Evolutionary conservation across 1,139 yeast species (phyloP).

Genomic region (Suhomyces anneliseae): DNA sequence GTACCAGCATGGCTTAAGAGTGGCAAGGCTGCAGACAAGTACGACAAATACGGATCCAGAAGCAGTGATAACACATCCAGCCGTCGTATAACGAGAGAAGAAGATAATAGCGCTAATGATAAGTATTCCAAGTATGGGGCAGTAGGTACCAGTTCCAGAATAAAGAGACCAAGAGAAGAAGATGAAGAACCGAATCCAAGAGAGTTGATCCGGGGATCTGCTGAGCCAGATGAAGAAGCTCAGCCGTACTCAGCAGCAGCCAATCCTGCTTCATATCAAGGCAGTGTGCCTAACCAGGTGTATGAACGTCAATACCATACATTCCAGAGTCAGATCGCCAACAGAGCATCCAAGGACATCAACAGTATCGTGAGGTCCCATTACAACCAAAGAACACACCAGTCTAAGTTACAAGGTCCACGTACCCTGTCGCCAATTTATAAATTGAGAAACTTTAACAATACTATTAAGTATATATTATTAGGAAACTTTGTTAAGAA

Average conservation of each 20-base stretch:
- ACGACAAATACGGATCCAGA: conserved; percentile 40
- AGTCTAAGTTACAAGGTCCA: conserved; percentile 57
- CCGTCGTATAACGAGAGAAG: conserved; percentile 11
- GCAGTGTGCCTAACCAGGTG: conserved; percentile 6
- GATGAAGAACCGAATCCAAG: conserved; percentile 14
- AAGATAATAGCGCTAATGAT: conserved; percentile 10
- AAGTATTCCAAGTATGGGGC: conserved; percentile 34
- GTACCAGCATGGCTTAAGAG: conserved; percentile 46
- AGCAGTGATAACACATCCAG: not conserved
- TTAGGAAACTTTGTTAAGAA: conserved; percentile 62
- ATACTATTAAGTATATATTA: conserved; percentile 86
- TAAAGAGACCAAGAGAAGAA: conserved; percentile 14
- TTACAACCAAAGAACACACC: conserved; percentile 81
- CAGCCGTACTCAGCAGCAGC: conserved; percentile 34
- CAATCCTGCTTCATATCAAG: conserved; percentile 25
- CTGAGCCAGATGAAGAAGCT: conserved; percentile 7
- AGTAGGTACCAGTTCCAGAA: conserved; percentile 6
- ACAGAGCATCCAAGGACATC: conserved; percentile 38
- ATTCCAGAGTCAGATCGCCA: conserved; percentile 41
- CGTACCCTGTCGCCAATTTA: conserved; percentile 82
- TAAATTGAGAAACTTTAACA: conserved; percentile 84
- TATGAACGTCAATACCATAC: conserved; percentile 31
- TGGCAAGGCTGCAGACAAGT: conserved; percentile 29
- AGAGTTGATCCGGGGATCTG: not conserved
- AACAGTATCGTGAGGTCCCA: conserved; percentile 73